Conservation (phyloP, 345 rosid genomes). For the Salix caprea region DNA sequence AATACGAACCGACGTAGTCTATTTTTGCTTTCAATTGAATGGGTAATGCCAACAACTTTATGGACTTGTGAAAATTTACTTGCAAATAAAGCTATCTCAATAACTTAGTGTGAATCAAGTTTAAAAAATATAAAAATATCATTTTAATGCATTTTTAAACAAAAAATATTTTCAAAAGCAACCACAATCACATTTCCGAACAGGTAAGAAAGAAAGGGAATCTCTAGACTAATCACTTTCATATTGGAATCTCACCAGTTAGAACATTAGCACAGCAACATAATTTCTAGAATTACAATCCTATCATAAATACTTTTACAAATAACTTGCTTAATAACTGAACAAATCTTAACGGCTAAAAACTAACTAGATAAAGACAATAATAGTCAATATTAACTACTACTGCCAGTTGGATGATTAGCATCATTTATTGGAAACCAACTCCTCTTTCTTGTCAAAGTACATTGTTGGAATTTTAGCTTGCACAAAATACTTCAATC, state of each 20-base stretch:
- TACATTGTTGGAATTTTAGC: not conserved
- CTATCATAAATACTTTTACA: no score
- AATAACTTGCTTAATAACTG: not conserved
- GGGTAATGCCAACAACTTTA: no score
- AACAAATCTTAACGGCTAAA: not conserved
- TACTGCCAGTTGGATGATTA: not conserved
- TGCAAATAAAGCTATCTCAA: no score
- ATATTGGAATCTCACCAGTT: not conserved
- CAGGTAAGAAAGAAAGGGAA: no score
- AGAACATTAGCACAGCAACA: not conserved
- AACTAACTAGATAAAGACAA: not conserved
- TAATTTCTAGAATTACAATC: not conserved
- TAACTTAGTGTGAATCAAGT: no score
- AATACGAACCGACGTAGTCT: not conserved
- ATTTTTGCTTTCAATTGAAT: not conserved
- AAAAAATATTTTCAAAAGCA: no score
- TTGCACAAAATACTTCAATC: not conserved
- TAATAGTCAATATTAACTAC: not conserved
- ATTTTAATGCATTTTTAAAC: no score
- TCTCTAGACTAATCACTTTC: no score
- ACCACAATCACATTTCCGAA: no score
- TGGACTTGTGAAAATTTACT: no score
- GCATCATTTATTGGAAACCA: not conserved
- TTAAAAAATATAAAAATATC: no score
- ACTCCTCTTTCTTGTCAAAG: not conserved